Base-by-base conservation (phyloP, 1,284 basidiomycete genomes). In the Trichosporon sp. region DNA sequence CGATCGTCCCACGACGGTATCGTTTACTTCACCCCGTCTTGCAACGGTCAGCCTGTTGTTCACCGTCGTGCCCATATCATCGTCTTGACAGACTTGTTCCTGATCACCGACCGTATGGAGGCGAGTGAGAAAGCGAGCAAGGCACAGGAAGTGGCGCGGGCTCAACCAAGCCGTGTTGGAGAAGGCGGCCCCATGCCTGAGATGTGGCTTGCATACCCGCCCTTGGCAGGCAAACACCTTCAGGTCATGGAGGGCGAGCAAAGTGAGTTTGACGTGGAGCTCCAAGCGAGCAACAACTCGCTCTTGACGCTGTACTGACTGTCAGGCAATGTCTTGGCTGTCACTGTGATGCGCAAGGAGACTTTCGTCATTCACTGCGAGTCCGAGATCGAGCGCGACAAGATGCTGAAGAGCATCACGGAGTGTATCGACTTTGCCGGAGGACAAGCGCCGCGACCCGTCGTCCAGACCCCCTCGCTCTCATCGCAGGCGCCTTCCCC, bases 141-240 rank as follows among this genome's bases (percentile, higher is more conserved):
- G 71, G 83, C 79, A 1, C 78, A 80, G 70, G 77, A 83, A 48
- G 77, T 84, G 10, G 78, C 80, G 2, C 68, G 72, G 14, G 77
- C 81, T 32, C 78, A 83, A 66, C 83, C 83, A 4, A 78, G 79
- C 63, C 75, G 83, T 14, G 80, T 86, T 1, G 82, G 78, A 21
- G 79, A 82, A 68, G 81, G 85, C 63, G 88, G 85, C 7, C 85
- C 85, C 4, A 90, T 89, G 68, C 87, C 90, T 6, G 94, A 98
- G 80, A 92, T 97, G 90, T 94, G 91, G 90, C 86, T 99, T 67
- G 89, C 92, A 74, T 99, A 97, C 85, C 97, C 97, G 21, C 97
- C 97, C 2, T 85, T 99, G 67, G 92, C 97, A 7, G 96, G 95
- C 4, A 98, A 98, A 82, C 94, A 98, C 78, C 86, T 98, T 68